These are phyloP conservation scores for Primulina eburnea DNA, from an alignment of 257 asterid species.

Conservation along the genomic window DNA sequence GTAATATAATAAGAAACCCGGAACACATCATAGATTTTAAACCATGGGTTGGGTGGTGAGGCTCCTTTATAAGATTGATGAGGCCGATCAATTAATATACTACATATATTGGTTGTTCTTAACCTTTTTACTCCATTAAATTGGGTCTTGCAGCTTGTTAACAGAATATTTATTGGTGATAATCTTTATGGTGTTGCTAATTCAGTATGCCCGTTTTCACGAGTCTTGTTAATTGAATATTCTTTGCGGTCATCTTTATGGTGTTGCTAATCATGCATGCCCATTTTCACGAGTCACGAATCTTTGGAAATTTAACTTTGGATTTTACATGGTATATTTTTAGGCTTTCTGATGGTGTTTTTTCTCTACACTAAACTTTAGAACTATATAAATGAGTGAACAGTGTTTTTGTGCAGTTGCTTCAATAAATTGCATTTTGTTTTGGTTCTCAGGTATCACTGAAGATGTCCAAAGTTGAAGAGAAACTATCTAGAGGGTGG, in stretches of 20 bases:
- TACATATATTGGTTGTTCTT: background rate
- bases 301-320: background rate
- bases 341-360: background rate
- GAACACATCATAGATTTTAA: background rate
- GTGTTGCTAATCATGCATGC: background rate
- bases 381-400: background rate
- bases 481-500: slow-evolving; percentile 96
- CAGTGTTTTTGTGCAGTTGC: slow-evolving; percentile 11
- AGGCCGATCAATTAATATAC: background rate
- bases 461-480: slow-evolving; percentile 77
- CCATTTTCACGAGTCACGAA: background rate
- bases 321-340: background rate
- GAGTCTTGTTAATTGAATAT: background rate
- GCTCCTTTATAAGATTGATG: background rate
- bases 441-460: slow-evolving; percentile 55
- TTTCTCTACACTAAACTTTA: background rate
- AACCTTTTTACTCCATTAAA: background rate
- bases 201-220: slow-evolving; percentile 2
- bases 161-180: background rate
- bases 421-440: slow-evolving; percentile 15
- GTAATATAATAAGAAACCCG: background rate
- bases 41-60: background rate
- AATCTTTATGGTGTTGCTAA: background rate
- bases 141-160: background rate
- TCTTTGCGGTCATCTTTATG: background rate